A percentile compares a stretch with the other conserved stretches of the same genome.
Evolutionary conservation across 2,329 filamentous ascomycete species (phyloP).

Genomic region (Teratosphaeria nubilosa): DNA sequence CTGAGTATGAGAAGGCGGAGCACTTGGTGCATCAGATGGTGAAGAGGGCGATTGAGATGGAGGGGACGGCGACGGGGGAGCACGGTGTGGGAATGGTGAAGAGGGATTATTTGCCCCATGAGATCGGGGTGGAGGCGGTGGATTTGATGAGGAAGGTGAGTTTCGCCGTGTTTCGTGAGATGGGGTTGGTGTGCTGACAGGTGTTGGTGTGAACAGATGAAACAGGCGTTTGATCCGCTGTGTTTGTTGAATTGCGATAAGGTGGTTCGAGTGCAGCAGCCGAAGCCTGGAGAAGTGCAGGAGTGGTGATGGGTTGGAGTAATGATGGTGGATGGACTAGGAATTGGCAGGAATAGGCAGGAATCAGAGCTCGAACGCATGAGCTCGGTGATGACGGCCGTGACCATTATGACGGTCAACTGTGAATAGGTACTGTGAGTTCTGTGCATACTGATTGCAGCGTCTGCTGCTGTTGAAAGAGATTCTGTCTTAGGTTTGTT

Average conservation of each 20-base stretch:
- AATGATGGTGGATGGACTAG: neutral
- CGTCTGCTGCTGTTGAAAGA: too few relatives aligned
- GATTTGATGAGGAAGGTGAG: conserved; percentile 71
- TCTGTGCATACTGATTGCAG: too few relatives aligned
- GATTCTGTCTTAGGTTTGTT: too few relatives aligned
- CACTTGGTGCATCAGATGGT: conserved; percentile 73
- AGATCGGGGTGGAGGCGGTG: conserved; percentile 63
- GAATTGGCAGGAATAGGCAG: too few relatives aligned
- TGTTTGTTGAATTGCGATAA: conserved; percentile 57
- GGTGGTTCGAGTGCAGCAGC: conserved; percentile 47
- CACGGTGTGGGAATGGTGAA: conserved; percentile 79
- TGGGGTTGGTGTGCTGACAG: conserved; percentile 2
- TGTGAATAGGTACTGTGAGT: too few relatives aligned
- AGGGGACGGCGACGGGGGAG: conserved; percentile 78
- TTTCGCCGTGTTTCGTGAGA: conserved; percentile 1
- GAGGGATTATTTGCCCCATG: conserved; percentile 70
- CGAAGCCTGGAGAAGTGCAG: conserved; percentile 38
- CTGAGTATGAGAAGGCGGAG: conserved; percentile 57
- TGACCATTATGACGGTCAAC: too few relatives aligned
- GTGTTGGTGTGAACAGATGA: conserved; percentile 47
- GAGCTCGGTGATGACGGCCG: too few relatives aligned
- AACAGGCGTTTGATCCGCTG: conserved; percentile 68
- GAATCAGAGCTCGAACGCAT: too few relatives aligned
- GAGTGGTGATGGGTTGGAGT: conserved; percentile 23
- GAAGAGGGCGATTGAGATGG: conserved; percentile 66